phyloP scores from a whole-genome alignment of 257 asterid genomes.

The Forsythia suspensa region DNA sequence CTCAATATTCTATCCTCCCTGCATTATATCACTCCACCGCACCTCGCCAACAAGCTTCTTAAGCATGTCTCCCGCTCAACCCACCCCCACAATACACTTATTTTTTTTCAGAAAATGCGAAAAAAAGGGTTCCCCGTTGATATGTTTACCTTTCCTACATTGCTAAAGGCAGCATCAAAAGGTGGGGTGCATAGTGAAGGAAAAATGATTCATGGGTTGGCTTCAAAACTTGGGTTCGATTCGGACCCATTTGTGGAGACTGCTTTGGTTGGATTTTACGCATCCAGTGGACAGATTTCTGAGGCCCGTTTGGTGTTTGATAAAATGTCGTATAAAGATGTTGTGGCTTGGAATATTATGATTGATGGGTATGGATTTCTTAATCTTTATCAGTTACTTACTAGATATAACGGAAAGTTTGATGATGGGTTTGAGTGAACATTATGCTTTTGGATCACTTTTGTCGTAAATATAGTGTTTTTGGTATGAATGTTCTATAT shows the following conservation, averaged over 20 bases:
- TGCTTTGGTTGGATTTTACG: conserved; percentile 64
- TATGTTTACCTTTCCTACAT: conserved; percentile 63
- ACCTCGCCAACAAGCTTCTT: conserved; percentile 49
- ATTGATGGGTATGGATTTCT: conserved; percentile 59
- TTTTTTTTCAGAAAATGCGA: conserved; percentile 44
- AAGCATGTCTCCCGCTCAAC: conserved; percentile 54
- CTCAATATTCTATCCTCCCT: conserved; percentile 52
- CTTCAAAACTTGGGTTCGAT: conserved; percentile 52
- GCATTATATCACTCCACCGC: conserved; percentile 33
- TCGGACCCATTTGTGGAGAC: conserved; percentile 74
- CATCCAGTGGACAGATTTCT: conserved; percentile 46
- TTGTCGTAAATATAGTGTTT: neutral
- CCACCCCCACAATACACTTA: conserved; percentile 37
- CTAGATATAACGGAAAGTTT: neutral
- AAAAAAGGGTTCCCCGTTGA: conserved; percentile 38
- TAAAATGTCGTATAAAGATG: conserved; percentile 65
- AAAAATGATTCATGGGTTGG: conserved; percentile 58
- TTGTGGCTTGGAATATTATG: conserved; percentile 74
- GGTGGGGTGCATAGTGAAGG: conserved; percentile 45
- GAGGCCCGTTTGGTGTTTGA: conserved; percentile 71
- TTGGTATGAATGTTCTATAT: neutral
- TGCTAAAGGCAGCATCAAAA: conserved; percentile 61
- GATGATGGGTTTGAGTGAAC: neutral
- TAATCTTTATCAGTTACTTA: neutral
- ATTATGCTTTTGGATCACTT: neutral